Evolutionary conservation across 2,329 filamentous ascomycete genomes (phyloP).

Genomic region (Blastomyces gilchristii): DNA sequence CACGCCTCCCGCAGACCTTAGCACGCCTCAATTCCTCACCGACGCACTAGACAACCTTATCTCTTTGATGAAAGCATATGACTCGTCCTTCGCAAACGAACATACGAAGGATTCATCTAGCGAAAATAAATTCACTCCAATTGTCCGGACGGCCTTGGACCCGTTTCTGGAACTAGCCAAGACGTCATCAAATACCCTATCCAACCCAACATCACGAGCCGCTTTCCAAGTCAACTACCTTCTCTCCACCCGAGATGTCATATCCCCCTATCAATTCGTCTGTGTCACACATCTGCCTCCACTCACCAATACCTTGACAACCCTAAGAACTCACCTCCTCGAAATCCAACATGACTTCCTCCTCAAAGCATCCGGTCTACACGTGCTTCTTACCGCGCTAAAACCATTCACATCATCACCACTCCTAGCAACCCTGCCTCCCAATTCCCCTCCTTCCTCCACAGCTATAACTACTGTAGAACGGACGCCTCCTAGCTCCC

Average conservation of each 20-base stretch:
- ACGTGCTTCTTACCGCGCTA: conserved; percentile 51
- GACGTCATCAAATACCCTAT: conserved; percentile 41
- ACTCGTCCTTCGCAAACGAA: conserved; percentile 56
- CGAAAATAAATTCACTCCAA: conserved; percentile 60
- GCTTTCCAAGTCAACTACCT: conserved; percentile 42
- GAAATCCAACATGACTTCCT: conserved; percentile 64
- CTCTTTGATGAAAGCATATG: conserved; percentile 74
- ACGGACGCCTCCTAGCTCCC: conserved; percentile 9
- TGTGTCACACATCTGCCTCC: conserved; percentile 47
- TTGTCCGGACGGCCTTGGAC: conserved; percentile 70
- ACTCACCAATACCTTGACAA: conserved; percentile 45
- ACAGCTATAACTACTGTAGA: background rate
- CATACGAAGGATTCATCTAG: conserved; percentile 41
- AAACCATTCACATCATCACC: conserved; percentile 27
- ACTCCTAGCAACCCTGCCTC: conserved; percentile 8
- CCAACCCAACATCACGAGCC: conserved; percentile 35
- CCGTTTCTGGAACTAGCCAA: conserved; percentile 63
- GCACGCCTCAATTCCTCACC: conserved; percentile 66
- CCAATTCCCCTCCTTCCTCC: conserved; percentile 4
- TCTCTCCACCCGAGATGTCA: conserved; percentile 30
- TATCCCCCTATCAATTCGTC: conserved; percentile 49
- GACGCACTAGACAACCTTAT: conserved; percentile 70
- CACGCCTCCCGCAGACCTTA: conserved; percentile 59
- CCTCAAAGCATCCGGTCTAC: conserved; percentile 62
- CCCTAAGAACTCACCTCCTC: conserved; percentile 44